phyloP scores from a whole-genome alignment of 768 basidiomycete genomes.

The Gelatoporia subvermispora region DNA sequence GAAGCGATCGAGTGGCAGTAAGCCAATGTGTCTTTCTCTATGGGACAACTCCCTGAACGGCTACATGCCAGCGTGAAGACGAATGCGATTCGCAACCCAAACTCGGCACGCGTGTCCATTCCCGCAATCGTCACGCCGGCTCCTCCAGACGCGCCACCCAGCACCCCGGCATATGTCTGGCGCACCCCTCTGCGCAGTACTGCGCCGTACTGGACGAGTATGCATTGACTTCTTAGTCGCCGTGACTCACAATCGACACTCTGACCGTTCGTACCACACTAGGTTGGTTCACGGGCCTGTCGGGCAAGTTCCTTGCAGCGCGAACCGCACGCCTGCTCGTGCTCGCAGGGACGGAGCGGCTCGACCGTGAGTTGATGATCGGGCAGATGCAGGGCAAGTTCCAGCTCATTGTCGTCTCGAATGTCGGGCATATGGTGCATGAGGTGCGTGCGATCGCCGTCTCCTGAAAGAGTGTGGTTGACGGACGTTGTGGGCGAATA shows the following conservation, averaged over 20 bases:
- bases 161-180: slow-evolving; percentile 59
- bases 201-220: slow-evolving; percentile 87
- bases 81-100: slow-evolving; percentile 73
- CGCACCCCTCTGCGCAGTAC: slow-evolving; percentile 79
- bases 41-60: neutral
- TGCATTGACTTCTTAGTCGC: slow-evolving; percentile 19
- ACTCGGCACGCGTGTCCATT: slow-evolving; percentile 85
- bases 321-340: slow-evolving; percentile 83
- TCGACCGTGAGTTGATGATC: slow-evolving; percentile 93
- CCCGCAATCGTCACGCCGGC: slow-evolving; percentile 66
- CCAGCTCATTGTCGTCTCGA: slow-evolving; percentile 82
- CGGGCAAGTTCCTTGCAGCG: slow-evolving; percentile 69
- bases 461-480: neutral
- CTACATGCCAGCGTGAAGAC: slow-evolving; percentile 56
- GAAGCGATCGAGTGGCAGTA: slow-evolving; percentile 96
- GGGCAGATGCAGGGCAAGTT: slow-evolving; percentile 85
- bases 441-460: slow-evolving; percentile 53
- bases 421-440: slow-evolving; percentile 91
- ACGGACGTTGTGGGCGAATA: slow-evolving; percentile 26
- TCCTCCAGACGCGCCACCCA: slow-evolving; percentile 27
- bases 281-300: slow-evolving; percentile 93
- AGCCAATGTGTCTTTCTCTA: slow-evolving; percentile 28
- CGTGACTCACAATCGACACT: neutral
- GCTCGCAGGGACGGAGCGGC: slow-evolving; percentile 87
- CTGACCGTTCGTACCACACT: neutral